phyloP scores from a whole-genome alignment of 441 rosid genomes.

The Jatropha multifida region DNA sequence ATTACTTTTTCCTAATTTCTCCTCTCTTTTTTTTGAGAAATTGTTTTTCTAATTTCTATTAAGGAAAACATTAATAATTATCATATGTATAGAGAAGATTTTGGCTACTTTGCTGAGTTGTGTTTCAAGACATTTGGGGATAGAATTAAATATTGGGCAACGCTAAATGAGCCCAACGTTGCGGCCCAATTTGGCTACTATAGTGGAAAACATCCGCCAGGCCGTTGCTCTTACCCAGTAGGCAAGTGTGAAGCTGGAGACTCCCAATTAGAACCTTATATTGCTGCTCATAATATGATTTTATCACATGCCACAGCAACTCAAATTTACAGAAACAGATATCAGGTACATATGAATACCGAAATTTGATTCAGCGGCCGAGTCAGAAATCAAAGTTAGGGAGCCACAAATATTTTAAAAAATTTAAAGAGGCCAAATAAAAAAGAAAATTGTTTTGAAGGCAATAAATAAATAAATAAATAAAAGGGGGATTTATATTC shows the following conservation, averaged over 20 bases:
- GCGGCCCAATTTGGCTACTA: conserved; percentile 5
- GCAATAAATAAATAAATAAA: too few species aligned
- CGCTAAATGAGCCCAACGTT: conserved; percentile 5
- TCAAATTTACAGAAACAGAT: conserved; percentile 4
- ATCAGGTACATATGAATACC: background rate
- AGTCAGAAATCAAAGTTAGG: too few species aligned
- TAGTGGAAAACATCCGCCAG: background rate
- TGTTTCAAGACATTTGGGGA: conserved; percentile 14
- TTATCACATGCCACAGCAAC: conserved; percentile 10
- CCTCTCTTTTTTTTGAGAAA: background rate
- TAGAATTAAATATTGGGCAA: conserved; percentile 6
- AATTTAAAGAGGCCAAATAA: too few species aligned
- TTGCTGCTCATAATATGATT: conserved; percentile 14
- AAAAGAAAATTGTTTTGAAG: too few species aligned
- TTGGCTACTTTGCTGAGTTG: conserved; percentile 7
- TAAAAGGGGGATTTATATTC: too few species aligned
- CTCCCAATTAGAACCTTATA: conserved; percentile 5
- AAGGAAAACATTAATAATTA: background rate
- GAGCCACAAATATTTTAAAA: too few species aligned
- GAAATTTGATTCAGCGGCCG: background rate
- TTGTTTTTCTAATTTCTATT: background rate
- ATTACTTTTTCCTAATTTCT: background rate
- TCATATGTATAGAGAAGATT: conserved; percentile 3
- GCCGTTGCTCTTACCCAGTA: conserved; percentile 7
- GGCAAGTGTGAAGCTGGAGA: conserved; percentile 4